These are phyloP conservation scores for Alternaria ventricosa DNA, from an alignment of 2,329 filamentous ascomycete species.

Conservation along the genomic window DNA sequence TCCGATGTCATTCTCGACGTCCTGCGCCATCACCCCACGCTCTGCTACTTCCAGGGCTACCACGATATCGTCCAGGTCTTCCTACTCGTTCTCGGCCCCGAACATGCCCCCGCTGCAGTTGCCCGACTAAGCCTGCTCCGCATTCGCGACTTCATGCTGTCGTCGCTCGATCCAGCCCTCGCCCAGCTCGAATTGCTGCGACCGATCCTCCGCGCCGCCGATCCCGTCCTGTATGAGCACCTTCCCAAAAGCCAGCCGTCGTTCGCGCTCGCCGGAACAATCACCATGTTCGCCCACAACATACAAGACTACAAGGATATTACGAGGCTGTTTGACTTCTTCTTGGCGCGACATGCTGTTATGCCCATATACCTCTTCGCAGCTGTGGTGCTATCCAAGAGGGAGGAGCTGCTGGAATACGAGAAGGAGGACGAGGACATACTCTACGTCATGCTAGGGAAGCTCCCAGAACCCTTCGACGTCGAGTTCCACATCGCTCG, in stretches of 20 bases:
- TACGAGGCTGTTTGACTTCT: constrained; percentile 87
- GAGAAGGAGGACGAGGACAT: constrained; percentile 79
- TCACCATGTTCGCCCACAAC: constrained; percentile 97
- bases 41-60: constrained; percentile 98
- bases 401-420: constrained; percentile 85
- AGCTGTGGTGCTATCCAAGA: constrained; percentile 73
- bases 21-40: constrained; percentile 78
- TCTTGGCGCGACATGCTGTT: constrained; percentile 85
- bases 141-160: constrained; percentile 98
- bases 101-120: constrained; percentile 67
- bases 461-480: constrained; percentile 80
- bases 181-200: constrained; percentile 88
- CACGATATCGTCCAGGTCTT: constrained; percentile 98
- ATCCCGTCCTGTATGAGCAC: constrained; percentile 75
- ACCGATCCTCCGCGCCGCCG: constrained; percentile 75
- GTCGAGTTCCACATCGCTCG: constrained; percentile 76
- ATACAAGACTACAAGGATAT: constrained; percentile 90
- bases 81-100: constrained; percentile 77
- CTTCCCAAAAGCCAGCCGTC: constrained; percentile 82
- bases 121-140: constrained; percentile 85
- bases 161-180: constrained; percentile 79
- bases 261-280: constrained; percentile 89
- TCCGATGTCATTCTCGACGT: constrained; percentile 81
- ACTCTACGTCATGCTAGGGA: constrained; percentile 85
- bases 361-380: constrained; percentile 93